These are phyloP conservation scores for Ganoderma lucidum DNA, from an alignment of 1,284 basidiomycete species.

Conservation along the genomic window DNA sequence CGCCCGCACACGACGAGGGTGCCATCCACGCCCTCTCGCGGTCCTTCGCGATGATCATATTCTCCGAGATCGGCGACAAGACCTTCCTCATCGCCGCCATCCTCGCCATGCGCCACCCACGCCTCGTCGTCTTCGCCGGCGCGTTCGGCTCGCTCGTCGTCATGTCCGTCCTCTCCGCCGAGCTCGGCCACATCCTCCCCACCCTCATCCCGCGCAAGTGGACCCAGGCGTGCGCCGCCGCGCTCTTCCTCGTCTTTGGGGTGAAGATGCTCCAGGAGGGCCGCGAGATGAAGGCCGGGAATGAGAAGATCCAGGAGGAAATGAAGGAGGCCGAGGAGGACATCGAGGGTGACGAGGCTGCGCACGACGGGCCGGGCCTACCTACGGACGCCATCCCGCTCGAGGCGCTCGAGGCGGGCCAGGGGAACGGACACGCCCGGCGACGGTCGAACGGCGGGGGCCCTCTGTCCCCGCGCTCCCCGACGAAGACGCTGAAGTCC, in stretches of 20 bases:
- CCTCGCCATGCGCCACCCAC: slow-evolving; percentile 93
- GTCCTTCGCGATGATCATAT: slow-evolving; percentile 88
- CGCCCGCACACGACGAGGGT: slow-evolving; percentile 44
- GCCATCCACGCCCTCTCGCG: slow-evolving; percentile 67
- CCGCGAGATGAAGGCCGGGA: slow-evolving; percentile 76
- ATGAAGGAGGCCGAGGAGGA: slow-evolving; percentile 94
- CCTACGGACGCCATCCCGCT: slow-evolving; percentile 58
- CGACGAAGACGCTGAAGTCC: slow-evolving; percentile 38
- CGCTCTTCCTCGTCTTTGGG: slow-evolving; percentile 89
- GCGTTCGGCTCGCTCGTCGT: slow-evolving; percentile 89
- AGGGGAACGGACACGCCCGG: slow-evolving; percentile 25
- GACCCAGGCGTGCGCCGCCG: slow-evolving; percentile 82
- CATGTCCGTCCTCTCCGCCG: slow-evolving; percentile 93
- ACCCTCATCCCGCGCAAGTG: slow-evolving; percentile 82
- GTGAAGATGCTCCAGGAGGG: slow-evolving; percentile 87
- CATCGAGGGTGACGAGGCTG: slow-evolving; percentile 75
- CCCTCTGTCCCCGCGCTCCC: slow-evolving; percentile 26
- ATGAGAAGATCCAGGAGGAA: slow-evolving; percentile 88
- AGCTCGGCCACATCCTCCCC: slow-evolving; percentile 86
- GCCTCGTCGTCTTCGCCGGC: slow-evolving; percentile 87
- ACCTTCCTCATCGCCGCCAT: slow-evolving; percentile 98
- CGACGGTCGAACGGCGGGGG: slow-evolving; percentile 26
- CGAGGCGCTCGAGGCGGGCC: slow-evolving; percentile 63
- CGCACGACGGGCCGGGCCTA: slow-evolving; percentile 51
- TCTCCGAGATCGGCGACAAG: slow-evolving; percentile 96